Evolutionary conservation across 1,139 yeast species (phyloP).

Genomic region (Debaryomyces fabryi): DNA sequence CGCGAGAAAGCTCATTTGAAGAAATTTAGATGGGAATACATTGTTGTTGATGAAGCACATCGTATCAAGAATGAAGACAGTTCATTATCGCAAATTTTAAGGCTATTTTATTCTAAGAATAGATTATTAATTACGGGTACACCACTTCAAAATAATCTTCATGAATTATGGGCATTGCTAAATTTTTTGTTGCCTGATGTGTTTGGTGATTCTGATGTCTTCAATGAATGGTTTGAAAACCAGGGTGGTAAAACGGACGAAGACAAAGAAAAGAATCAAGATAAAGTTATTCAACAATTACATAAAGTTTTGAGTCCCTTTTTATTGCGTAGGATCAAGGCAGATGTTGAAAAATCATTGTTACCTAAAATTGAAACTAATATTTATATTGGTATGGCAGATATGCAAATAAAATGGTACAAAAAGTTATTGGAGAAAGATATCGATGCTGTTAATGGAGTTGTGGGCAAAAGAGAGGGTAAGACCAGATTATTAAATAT

Average conservation of each 20-base stretch:
- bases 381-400: slow-evolving; percentile 90
- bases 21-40: slow-evolving; percentile 90
- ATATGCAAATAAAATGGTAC: slow-evolving; percentile 93
- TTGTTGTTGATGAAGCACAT: slow-evolving; percentile 95
- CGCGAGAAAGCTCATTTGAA: slow-evolving; percentile 80
- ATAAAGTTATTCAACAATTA: slow-evolving; percentile 77
- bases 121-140: slow-evolving; percentile 92
- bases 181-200: slow-evolving; percentile 93
- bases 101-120: slow-evolving; percentile 82
- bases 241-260: slow-evolving; percentile 30
- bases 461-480: slow-evolving; percentile 84
- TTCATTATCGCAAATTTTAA: slow-evolving; percentile 83
- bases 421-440: slow-evolving; percentile 86
- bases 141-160: slow-evolving; percentile 90
- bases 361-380: slow-evolving; percentile 90
- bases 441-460: slow-evolving; percentile 95
- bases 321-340: slow-evolving; percentile 81
- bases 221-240: slow-evolving; percentile 82
- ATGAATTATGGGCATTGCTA: slow-evolving; percentile 92
- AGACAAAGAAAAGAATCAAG: slow-evolving; percentile 58
- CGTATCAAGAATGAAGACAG: slow-evolving; percentile 94
- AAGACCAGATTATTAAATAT: slow-evolving; percentile 88
- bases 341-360: slow-evolving; percentile 90
- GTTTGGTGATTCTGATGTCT: slow-evolving; percentile 85
- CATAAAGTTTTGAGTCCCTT: slow-evolving; percentile 89